Percentiles rank a stretch among this genome's conserved stretches.
These are phyloP conservation scores for Clavispora phyllophila DNA, from an alignment of 805 yeast genomes.

Conservation along the genomic window DNA sequence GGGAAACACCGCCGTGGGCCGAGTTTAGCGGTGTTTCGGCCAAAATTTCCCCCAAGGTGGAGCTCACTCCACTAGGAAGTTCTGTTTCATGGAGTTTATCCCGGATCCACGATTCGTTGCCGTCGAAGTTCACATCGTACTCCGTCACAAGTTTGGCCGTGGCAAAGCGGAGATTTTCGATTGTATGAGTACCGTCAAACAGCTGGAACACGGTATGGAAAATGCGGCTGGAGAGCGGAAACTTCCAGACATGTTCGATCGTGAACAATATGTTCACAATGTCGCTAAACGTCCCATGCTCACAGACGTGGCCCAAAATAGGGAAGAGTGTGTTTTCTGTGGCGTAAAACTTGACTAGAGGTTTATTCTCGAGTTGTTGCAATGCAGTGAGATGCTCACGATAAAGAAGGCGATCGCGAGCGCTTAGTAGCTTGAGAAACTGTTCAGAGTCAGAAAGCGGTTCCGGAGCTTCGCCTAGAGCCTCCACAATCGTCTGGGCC, in stretches of 20 bases:
- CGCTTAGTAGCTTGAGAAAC: constrained; percentile 18
- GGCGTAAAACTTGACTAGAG: constrained; percentile 16
- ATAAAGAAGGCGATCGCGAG: constrained; percentile 18
- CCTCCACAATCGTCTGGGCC: constrained; percentile 10
- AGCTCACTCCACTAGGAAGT: constrained; percentile 6
- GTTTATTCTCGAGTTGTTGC: constrained; percentile 12
- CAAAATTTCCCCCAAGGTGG: constrained; percentile 4
- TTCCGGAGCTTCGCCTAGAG: background rate
- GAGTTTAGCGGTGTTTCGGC: background rate
- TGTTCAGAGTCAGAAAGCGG: constrained; percentile 1
- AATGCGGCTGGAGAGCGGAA: constrained; percentile 31
- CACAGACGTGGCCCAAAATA: constrained; percentile 16
- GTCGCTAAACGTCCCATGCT: constrained; percentile 7
- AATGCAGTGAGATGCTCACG: constrained; percentile 11
- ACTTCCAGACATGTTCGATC: constrained; percentile 17
- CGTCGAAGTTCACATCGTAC: constrained; percentile 9
- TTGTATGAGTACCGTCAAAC: constrained; percentile 4
- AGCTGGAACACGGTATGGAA: constrained; percentile 19
- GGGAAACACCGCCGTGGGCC: background rate
- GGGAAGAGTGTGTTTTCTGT: constrained; percentile 23
- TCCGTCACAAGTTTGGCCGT: constrained; percentile 8
- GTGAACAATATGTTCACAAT: constrained; percentile 12
- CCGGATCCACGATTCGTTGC: constrained; percentile 10
- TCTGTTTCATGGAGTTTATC: constrained; percentile 7
- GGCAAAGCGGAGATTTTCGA: constrained; percentile 7